Evolutionary conservation across 2,329 filamentous ascomycete genomes (phyloP).

Genomic region (Aureobasidium melanogenum): DNA sequence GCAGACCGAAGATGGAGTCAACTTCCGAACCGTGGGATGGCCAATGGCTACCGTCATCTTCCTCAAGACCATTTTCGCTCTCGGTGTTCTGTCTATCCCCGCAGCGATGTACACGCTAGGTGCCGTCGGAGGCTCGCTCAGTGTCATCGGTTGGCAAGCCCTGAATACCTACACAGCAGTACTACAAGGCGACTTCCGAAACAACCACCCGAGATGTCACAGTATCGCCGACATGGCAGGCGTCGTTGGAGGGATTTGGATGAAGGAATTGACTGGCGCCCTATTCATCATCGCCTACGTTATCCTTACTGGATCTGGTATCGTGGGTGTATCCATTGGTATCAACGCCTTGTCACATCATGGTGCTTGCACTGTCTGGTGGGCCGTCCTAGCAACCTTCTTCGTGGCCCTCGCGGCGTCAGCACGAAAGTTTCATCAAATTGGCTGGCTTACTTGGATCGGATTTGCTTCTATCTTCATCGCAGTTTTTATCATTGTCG

Average conservation of each 20-base stretch:
- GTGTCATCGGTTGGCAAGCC: conserved; percentile 38
- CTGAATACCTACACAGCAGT: conserved; percentile 42
- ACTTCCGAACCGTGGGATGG: conserved; percentile 48
- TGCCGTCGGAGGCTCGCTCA: conserved; percentile 39
- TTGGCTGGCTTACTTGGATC: conserved; percentile 54
- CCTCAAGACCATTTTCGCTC: conserved; percentile 40
- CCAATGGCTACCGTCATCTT: conserved; percentile 44
- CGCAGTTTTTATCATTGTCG: conserved; percentile 37
- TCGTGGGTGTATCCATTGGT: conserved; percentile 50
- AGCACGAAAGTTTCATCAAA: conserved; percentile 51
- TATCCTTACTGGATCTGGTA: conserved; percentile 48
- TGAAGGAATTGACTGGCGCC: conserved; percentile 45
- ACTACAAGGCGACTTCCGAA: conserved; percentile 44
- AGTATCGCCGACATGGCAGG: conserved; percentile 50
- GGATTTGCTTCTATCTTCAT: conserved; percentile 51
- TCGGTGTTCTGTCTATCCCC: conserved; percentile 42
- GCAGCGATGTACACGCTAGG: conserved; percentile 40
- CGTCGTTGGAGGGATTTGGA: conserved; percentile 43
- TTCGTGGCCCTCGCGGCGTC: conserved; percentile 43
- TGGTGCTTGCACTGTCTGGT: conserved; percentile 51
- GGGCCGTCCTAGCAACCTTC: conserved; percentile 44
- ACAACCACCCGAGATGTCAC: conserved; percentile 43
- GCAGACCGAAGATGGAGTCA: conserved; percentile 37
- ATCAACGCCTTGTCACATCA: conserved; percentile 53
- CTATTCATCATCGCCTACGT: conserved; percentile 52